Percentiles rank a stretch among this genome's conserved stretches.
phyloP scores from a whole-genome alignment of 257 asterid species.

The Thymus mandschuricus region DNA sequence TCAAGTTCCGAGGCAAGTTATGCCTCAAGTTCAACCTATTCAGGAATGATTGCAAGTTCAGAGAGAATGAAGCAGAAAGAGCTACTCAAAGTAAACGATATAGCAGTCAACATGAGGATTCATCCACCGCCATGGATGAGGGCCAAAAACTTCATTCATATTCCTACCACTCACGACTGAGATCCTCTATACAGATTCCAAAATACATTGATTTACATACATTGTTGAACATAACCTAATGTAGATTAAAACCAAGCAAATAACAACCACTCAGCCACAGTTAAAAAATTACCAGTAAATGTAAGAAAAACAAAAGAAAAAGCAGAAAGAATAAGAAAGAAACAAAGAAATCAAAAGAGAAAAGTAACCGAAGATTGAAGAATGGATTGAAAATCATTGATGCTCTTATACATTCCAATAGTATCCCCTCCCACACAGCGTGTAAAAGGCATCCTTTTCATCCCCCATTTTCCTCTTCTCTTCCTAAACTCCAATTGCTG shows the following conservation, averaged over 20 bases:
- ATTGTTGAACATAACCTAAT: background rate
- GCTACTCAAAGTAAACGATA: background rate
- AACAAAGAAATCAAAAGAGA: background rate
- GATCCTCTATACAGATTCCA: background rate
- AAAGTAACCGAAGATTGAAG: slow-evolving; percentile 61
- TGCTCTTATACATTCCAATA: slow-evolving; percentile 74
- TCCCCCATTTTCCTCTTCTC: slow-evolving; percentile 53
- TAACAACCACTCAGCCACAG: background rate
- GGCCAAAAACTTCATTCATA: background rate
- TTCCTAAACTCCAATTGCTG: slow-evolving; percentile 5
- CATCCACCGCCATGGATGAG: background rate
- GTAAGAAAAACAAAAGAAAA: background rate
- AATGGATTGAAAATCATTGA: slow-evolving; percentile 67
- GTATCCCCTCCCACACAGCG: slow-evolving; percentile 63
- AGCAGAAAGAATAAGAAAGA: background rate
- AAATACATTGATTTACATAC: background rate
- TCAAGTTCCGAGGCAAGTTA: slow-evolving; percentile 2
- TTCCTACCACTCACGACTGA: background rate
- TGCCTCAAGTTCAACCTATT: background rate
- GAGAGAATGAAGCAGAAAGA: background rate
- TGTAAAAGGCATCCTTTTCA: slow-evolving; percentile 69
- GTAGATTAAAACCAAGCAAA: background rate
- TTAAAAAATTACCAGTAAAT: no score
- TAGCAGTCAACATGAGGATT: background rate
- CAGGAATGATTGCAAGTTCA: slow-evolving; percentile 11